Evolutionary conservation across 2,329 filamentous ascomycete species (phyloP), one percentile per base, ranked within the genome.

Genomic region (Fusarium continuum): DNA sequence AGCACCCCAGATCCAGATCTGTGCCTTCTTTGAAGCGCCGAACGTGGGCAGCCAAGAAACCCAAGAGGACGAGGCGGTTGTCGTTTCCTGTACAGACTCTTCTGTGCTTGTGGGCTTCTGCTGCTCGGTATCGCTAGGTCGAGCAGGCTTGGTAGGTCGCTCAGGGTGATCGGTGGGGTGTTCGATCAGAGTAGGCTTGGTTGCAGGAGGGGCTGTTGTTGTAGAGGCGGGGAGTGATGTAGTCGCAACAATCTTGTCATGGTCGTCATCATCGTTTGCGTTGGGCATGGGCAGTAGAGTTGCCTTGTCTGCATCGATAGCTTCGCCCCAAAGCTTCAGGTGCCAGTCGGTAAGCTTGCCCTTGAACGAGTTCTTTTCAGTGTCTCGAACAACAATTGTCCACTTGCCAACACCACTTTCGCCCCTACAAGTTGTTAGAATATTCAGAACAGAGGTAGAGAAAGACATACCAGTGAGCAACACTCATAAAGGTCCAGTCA

Each of bases 401-500:
- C 95, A 99, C 19, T 86, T 93, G 47, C 95, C 95, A 54, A 93
- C 77, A 56, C 93, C 93, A 36, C 85, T 84, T 77, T 99, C 95
- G 43, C 95, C 95, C 92, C 91, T 93, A 49, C 2, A 8, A 10
- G 28, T 50, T 47, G 68, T 81, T 73, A 81, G 75, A 47, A 43
- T 19, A 29, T 1, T 13, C 17, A 31, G 2, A 29, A 2, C 2
- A 9, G 10, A 11, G 3, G 8, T 2, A 13, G 5, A 25, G 1
- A 3, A 6, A 25, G 17, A 77, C 88, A 77, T 83, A 93, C 91
- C 93, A 99, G 75, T 99, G 95, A 64, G 89, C 93, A 31, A 99
- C 95, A 61, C 90, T 96, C 95, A 99, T 99, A 72, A 99, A 99
- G 0, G 94, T 98, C 95, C 95, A 99, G 78, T 98, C 92, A 31